Evolutionary conservation across 768 basidiomycete species (phyloP), one percentile per base, ranked within the genome.

Genomic region (Krasilnikovozyma curviuscula): DNA sequence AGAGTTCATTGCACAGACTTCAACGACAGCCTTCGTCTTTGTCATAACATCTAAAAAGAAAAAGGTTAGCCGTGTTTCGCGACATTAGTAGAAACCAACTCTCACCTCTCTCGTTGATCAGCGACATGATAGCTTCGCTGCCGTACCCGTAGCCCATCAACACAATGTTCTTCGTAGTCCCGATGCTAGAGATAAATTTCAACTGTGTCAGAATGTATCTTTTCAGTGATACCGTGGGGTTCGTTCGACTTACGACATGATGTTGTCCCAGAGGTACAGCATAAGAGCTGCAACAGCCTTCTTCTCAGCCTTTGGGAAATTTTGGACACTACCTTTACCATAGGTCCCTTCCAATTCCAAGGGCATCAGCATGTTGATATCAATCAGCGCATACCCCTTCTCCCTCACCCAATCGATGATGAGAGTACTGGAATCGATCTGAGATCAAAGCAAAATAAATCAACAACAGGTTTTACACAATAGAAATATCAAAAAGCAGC

Each of bases 231-330:
- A 7, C 12, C 12, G n/a, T n/a, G 7, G 44, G 30, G 49, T 46
- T 30, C n/a, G 27, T 40, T 24, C n/a, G 16, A 62, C 81, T 50
- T 56, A 93, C 89, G 81, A 77, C 53, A 97, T 70, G 59, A 88
- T 89, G 58, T 95, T 91, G 63, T 97, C 91, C 93, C 93, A 98
- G 10, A 97, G 63, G 61, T 95, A 91, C 3, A 71, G 70, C 49
- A 91, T 61, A 21, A 89, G 65, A 25, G 81, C 75, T 40, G 56
- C 62, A 60, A 64, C 48, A 44, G 42, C 21, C 50, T 55, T 21
- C 28, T 52, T 53, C 57, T 57, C 53, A 52, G 40, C 27, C 39
- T 23, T 21, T 35, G 19, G 37, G 39, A 38, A 21, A 30, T 8
- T n/a, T 10, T 40, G 32, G n/a, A 35, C 25, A 54, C 56, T 33